These are phyloP conservation scores for Panus rudis DNA, from an alignment of 768 basidiomycete genomes.

Conservation along the genomic window DNA sequence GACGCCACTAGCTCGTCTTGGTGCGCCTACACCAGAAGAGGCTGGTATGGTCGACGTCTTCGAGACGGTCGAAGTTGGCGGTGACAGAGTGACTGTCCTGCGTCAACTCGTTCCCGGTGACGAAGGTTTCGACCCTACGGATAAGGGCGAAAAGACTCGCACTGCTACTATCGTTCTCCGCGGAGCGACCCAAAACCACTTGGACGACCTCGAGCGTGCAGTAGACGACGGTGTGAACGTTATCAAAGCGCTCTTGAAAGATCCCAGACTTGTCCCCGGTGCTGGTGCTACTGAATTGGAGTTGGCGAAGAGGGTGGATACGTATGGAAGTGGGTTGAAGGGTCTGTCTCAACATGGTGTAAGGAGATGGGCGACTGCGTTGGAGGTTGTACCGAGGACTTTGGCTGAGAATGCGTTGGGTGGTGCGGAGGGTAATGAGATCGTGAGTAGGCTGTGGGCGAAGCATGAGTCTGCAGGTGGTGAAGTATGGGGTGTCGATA, in stretches of 20 bases:
- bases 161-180: slow-evolving; percentile 94
- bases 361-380: slow-evolving; percentile 78
- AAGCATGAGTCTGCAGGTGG: slow-evolving; percentile 77
- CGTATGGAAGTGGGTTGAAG: slow-evolving; percentile 80
- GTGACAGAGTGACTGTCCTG: slow-evolving; percentile 95
- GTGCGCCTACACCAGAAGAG: slow-evolving; percentile 94
- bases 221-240: slow-evolving; percentile 97
- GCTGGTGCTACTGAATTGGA: slow-evolving; percentile 94
- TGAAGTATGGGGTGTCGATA: slow-evolving; percentile 77
- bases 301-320: slow-evolving; percentile 77
- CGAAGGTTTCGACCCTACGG: slow-evolving; percentile 46
- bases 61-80: slow-evolving; percentile 94
- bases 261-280: slow-evolving; percentile 84
- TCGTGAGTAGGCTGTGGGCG: slow-evolving; percentile 83
- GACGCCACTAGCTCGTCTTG: slow-evolving; percentile 91
- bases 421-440: slow-evolving; percentile 88
- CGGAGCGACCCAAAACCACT: slow-evolving; percentile 88
- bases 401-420: slow-evolving; percentile 93
- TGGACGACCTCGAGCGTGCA: slow-evolving; percentile 95
- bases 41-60: slow-evolving; percentile 91
- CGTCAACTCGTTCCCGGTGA: slow-evolving; percentile 72
- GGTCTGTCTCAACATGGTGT: slow-evolving; percentile 93
- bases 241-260: slow-evolving; percentile 87
- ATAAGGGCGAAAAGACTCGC: slow-evolving; percentile 61
- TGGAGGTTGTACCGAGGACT: slow-evolving; percentile 90